phyloP scores from a whole-genome alignment of 441 rosid genomes.

The Sinapis alba region DNA sequence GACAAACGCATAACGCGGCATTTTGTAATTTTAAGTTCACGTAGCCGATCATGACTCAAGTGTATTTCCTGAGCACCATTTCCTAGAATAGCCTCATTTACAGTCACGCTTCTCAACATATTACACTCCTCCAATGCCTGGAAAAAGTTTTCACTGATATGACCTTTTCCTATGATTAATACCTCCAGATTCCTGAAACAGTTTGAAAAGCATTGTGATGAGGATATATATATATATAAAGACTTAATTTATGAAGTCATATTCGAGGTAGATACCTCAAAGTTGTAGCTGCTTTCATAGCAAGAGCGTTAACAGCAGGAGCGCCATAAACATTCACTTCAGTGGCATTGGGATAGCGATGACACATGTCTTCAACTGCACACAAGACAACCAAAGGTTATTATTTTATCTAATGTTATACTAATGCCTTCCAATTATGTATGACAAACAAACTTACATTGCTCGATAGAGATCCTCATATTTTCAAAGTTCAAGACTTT shows the following conservation, averaged over 20 bases:
- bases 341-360: conserved; percentile 85
- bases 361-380: conserved; percentile 93
- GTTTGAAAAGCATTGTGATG: conserved; percentile 28
- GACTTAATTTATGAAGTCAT: conserved; percentile 15
- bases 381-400: conserved; percentile 9
- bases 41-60: conserved; percentile 80
- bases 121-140: conserved; percentile 77
- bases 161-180: conserved; percentile 79
- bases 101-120: conserved; percentile 70
- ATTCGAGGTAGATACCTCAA: conserved; percentile 53
- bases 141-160: conserved; percentile 73
- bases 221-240: neutral
- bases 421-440: neutral
- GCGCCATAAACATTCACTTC: conserved; percentile 81
- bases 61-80: conserved; percentile 85
- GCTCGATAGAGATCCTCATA: conserved; percentile 74
- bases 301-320: conserved; percentile 64
- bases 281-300: conserved; percentile 71
- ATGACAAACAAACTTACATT: conserved; percentile 63
- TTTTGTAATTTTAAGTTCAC: conserved; percentile 75
- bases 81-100: conserved; percentile 76
- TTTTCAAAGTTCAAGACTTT: conserved; percentile 87
- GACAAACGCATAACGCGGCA: conserved; percentile 89
- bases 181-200: conserved; percentile 78
- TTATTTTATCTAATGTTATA: neutral